Conservation (phyloP, 495 filamentous ascomycete genomes). For the Penicillium diatomitis region DNA sequence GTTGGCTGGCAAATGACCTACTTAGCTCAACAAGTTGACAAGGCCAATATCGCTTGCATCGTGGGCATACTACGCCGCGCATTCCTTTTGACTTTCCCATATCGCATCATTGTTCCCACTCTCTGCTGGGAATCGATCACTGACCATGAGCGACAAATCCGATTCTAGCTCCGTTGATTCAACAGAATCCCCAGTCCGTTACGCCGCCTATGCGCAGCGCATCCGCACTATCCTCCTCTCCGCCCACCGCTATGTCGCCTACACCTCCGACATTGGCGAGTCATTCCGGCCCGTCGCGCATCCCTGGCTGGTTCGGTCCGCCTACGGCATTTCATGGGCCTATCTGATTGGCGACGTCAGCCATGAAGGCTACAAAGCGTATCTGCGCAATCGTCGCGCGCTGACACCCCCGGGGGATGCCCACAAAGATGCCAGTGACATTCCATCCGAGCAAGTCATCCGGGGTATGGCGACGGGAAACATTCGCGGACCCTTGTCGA, state of each 20-base stretch:
- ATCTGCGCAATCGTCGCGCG: slow-evolving; percentile 64
- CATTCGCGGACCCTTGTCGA: slow-evolving; percentile 13
- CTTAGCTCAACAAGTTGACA: too few relatives aligned
- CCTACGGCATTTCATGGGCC: slow-evolving; percentile 87
- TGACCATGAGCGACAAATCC: slow-evolving; percentile 13
- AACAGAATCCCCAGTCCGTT: slow-evolving; percentile 77
- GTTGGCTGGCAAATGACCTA: slow-evolving; percentile 1
- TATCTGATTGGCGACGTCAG: slow-evolving; percentile 86
- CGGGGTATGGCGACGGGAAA: slow-evolving; percentile 36
- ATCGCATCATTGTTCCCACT: neutral
- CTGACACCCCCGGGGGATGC: slow-evolving; percentile 30
- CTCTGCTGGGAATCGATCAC: slow-evolving; percentile 1
- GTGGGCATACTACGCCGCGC: too few relatives aligned
- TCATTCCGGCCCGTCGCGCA: slow-evolving; percentile 92
- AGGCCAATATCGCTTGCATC: too few relatives aligned
- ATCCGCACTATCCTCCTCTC: slow-evolving; percentile 81
- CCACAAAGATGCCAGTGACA: slow-evolving; percentile 33
- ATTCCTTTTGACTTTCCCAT: neutral
- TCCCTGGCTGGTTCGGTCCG: slow-evolving; percentile 65
- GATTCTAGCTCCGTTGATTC: slow-evolving; percentile 59
- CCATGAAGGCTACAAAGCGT: slow-evolving; percentile 94
- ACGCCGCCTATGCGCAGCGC: slow-evolving; percentile 84
- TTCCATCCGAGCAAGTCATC: slow-evolving; percentile 20
- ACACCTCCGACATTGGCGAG: slow-evolving; percentile 95
- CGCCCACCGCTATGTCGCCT: slow-evolving; percentile 93